Percentiles rank a stretch among this genome's conserved stretches.
Conservation (phyloP, 2,329 filamentous ascomycete genomes). For the Aspergillus luchuensis region DNA sequence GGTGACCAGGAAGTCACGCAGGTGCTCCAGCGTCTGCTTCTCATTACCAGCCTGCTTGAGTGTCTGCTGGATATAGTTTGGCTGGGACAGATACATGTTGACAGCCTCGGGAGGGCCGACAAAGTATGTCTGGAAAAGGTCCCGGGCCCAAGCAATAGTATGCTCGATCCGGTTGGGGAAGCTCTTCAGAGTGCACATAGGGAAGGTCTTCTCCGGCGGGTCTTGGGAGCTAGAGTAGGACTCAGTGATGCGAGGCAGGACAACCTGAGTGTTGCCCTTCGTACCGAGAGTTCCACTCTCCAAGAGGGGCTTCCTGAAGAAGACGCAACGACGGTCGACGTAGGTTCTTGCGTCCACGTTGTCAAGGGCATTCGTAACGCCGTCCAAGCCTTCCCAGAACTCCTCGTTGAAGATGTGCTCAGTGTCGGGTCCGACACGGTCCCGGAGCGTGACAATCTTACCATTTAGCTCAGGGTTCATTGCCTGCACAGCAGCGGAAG, state of each 20-base stretch:
- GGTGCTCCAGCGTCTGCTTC: constrained; percentile 86
- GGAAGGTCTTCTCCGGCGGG: constrained; percentile 96
- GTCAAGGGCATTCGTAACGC: constrained; percentile 94
- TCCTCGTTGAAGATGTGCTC: constrained; percentile 92
- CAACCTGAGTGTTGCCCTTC: constrained; percentile 97
- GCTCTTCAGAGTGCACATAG: constrained; percentile 95
- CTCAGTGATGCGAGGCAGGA: constrained; percentile 87
- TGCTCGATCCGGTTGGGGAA: constrained; percentile 99
- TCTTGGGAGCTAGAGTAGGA: constrained; percentile 98
- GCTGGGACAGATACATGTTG: constrained; percentile 88
- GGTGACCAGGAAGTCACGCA: constrained; percentile 86
- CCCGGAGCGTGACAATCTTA: constrained; percentile 82
- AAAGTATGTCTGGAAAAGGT: constrained; percentile 92
- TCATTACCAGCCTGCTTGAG: constrained; percentile 93
- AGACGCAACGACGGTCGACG: constrained; percentile 92
- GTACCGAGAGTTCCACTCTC: constrained; percentile 98
- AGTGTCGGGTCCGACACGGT: constrained; percentile 87
- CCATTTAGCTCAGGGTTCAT: constrained; percentile 94
- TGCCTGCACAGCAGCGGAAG: constrained; percentile 80
- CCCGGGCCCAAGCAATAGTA: constrained; percentile 96
- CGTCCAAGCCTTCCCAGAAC: constrained; percentile 86
- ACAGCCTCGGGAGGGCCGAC: constrained; percentile 91
- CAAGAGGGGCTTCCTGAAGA: constrained; percentile 94
- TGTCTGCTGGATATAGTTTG: constrained; percentile 83
- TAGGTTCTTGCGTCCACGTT: constrained; percentile 97